These are phyloP conservation scores for Casuarina equisetifolia DNA, from an alignment of 306 rosid genomes.

Conservation along the genomic window DNA sequence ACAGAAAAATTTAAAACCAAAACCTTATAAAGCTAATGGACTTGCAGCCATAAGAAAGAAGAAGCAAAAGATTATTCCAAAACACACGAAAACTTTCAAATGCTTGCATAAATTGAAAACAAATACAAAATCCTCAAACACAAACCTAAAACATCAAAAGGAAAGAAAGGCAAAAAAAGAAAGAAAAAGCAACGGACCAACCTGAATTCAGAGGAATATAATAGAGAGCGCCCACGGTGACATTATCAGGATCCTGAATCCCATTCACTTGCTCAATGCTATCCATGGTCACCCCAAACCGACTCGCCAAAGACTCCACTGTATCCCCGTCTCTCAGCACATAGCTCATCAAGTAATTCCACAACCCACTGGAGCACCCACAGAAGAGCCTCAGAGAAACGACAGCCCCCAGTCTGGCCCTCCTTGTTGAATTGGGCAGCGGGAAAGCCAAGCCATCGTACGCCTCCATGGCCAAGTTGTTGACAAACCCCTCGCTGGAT, in stretches of 20 bases:
- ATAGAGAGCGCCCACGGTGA: conserved; percentile 78
- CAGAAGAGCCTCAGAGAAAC: conserved; percentile 81
- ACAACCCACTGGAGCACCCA: conserved; percentile 83
- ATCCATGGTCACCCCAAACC: conserved; percentile 97
- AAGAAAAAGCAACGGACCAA: conserved; percentile 35
- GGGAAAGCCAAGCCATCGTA: conserved; percentile 67
- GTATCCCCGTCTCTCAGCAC: conserved; percentile 87
- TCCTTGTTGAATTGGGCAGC: conserved; percentile 60
- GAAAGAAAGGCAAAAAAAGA: not conserved
- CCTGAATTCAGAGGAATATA: conserved; percentile 92
- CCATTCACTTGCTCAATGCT: conserved; percentile 83
- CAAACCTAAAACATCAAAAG: not conserved
- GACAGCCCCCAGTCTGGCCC: conserved; percentile 66
- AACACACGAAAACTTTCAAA: conserved; percentile 17
- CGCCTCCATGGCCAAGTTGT: conserved; percentile 65
- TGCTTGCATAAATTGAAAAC: not conserved
- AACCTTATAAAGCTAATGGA: not conserved
- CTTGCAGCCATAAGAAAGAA: not conserved
- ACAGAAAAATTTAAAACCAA: not conserved
- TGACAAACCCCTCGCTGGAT: conserved; percentile 62
- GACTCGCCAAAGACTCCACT: conserved; percentile 73
- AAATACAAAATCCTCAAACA: not conserved
- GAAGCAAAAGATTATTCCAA: conserved; percentile 2
- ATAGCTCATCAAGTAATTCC: conserved; percentile 94
- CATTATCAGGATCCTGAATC: conserved; percentile 75